A percentile compares a stretch with the other conserved stretches of the same genome.
These are phyloP conservation scores for Hermanozyma aechmeae DNA, from an alignment of 805 yeast species.

Conservation along the genomic window DNA sequence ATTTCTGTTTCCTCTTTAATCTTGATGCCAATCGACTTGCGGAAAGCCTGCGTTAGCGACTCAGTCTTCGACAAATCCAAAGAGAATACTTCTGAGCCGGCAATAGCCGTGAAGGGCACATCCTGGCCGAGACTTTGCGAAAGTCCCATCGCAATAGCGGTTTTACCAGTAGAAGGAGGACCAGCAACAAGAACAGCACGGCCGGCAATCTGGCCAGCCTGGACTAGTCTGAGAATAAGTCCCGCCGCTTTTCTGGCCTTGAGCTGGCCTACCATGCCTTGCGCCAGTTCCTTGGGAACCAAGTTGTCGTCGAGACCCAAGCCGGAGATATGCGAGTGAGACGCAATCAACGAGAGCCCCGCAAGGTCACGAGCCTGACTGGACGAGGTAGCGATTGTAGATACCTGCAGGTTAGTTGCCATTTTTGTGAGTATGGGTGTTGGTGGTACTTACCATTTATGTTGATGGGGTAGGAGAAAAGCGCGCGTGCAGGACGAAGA, in stretches of 20 bases:
- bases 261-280: constrained; percentile 97
- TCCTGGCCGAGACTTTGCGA: constrained; percentile 64
- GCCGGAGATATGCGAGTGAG: constrained; percentile 97
- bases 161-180: constrained; percentile 97
- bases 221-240: constrained; percentile 83
- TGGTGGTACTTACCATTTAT: no score
- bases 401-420: constrained; percentile 10
- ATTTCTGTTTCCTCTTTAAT: constrained; percentile 96
- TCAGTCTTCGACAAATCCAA: constrained; percentile 92
- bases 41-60: constrained; percentile 90
- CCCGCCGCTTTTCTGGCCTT: constrained; percentile 97
- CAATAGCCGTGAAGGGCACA: constrained; percentile 92
- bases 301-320: constrained; percentile 91
- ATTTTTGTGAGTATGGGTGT: background rate
- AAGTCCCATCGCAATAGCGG: constrained; percentile 95
- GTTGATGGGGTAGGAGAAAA: no score
- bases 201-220: constrained; percentile 92
- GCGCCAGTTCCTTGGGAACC: constrained; percentile 66
- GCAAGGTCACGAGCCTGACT: constrained; percentile 22
- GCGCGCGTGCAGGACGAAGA: no score
- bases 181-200: constrained; percentile 94
- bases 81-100: constrained; percentile 89
- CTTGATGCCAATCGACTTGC: constrained; percentile 90
- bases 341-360: constrained; percentile 73
- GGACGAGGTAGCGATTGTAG: constrained; percentile 10